These are phyloP conservation scores for Cryptosporidium sp. DNA, from an alignment of 169 alveolate genomes.

Conservation along the genomic window DNA sequence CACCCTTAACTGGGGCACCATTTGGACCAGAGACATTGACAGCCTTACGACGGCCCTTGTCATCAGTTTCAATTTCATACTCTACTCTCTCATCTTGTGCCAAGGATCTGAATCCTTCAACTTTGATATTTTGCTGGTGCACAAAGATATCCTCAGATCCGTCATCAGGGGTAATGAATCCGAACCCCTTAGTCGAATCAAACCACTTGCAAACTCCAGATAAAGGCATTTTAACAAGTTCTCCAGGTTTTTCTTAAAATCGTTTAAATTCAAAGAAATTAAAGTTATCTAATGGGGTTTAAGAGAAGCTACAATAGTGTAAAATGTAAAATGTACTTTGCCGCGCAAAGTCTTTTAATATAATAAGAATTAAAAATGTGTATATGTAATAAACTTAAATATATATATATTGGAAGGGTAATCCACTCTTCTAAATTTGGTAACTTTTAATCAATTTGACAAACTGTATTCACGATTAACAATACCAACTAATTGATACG, in stretches of 20 bases:
- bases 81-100: conserved; percentile 83
- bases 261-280: not conserved
- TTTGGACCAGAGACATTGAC: conserved; percentile 85
- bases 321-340: not conserved
- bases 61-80: conserved; percentile 79
- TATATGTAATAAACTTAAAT: no score
- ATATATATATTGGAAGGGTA: not conserved
- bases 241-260: not conserved
- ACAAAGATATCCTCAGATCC: conserved; percentile 85
- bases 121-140: conserved; percentile 84
- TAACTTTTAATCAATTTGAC: conserved; percentile 2
- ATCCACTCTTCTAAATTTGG: not conserved
- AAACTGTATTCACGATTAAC: not conserved
- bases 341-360: conserved; percentile 4
- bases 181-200: conserved; percentile 85
- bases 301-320: not conserved
- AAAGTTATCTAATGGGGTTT: conserved; percentile 8
- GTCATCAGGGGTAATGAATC: conserved; percentile 84
- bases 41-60: conserved; percentile 83
- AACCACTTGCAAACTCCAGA: conserved; percentile 87
- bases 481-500: not conserved
- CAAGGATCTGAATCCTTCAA: conserved; percentile 84
- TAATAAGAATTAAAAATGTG: not conserved
- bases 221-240: conserved; percentile 51
- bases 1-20: conserved; percentile 83